Conservation (phyloP, 2,329 filamentous ascomycete species). For the Neopestalotiopsis clavispora region DNA sequence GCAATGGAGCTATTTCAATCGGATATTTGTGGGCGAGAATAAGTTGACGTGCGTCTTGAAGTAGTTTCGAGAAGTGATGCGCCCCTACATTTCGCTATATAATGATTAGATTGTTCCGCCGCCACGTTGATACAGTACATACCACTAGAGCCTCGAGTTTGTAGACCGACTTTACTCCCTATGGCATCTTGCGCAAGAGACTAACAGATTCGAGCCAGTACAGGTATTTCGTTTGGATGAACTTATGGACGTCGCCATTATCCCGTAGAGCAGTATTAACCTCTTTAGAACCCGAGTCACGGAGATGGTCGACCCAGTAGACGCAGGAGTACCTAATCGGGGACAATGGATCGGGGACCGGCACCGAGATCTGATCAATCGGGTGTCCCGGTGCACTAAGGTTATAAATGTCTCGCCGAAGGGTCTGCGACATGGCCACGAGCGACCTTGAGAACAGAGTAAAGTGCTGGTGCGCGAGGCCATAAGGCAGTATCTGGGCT, state of each 20-base stretch:
- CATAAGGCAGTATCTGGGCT: conserved; percentile 34
- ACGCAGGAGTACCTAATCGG: conserved; percentile 36
- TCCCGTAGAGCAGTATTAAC: background rate
- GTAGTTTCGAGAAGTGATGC: conserved; percentile 14
- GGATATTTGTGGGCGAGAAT: conserved; percentile 18
- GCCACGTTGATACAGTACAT: conserved; percentile 2
- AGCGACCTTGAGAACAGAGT: too few species aligned
- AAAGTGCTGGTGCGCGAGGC: conserved; percentile 31
- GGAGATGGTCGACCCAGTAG: conserved; percentile 39
- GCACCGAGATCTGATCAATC: conserved; percentile 27
- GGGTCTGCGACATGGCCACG: too few species aligned
- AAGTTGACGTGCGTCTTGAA: conserved; percentile 38
- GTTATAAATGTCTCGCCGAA: conserved; percentile 39
- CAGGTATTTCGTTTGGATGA: conserved; percentile 41
- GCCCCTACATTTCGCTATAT: too few species aligned
- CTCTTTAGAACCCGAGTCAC: background rate
- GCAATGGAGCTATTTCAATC: conserved; percentile 35
- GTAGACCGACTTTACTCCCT: conserved; percentile 28
- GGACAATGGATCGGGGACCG: conserved; percentile 32
- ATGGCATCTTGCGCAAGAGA: conserved; percentile 31
- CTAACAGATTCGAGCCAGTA: conserved; percentile 50
- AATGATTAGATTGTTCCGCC: background rate
- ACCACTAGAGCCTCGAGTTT: conserved; percentile 24
- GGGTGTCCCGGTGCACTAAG: conserved; percentile 28
- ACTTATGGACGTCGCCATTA: conserved; percentile 28